phyloP scores from a whole-genome alignment of 1,139 yeast species.

The Taphrina wiesneri region DNA sequence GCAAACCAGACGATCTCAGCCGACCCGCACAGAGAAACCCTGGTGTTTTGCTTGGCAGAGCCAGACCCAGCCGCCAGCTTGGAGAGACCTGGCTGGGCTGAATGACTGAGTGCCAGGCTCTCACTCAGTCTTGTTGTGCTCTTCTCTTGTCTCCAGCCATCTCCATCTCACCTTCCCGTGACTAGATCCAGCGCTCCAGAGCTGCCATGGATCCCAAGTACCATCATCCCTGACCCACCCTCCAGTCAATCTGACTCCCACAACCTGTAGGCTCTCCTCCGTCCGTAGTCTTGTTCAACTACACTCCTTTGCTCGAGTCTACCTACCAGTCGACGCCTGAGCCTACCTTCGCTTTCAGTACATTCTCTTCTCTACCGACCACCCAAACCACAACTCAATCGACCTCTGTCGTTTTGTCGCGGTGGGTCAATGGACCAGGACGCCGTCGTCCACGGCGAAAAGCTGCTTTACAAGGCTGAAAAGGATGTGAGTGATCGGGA shows the following conservation, averaged over 20 bases:
- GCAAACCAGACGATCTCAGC: neutral
- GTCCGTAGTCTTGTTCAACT: too few relatives aligned
- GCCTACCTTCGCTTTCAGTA: neutral
- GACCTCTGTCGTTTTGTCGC: neutral
- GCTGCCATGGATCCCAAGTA: too few relatives aligned
- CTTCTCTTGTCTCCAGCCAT: neutral
- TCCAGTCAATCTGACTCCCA: too few relatives aligned
- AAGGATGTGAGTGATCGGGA: neutral
- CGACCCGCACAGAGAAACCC: neutral
- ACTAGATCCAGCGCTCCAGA: neutral
- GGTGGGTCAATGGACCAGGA: slow-evolving; percentile 6
- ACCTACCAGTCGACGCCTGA: too few relatives aligned
- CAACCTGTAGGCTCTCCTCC: too few relatives aligned
- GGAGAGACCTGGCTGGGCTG: neutral
- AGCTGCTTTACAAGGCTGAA: neutral
- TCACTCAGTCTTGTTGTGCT: neutral
- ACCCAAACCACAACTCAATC: neutral
- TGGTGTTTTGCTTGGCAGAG: neutral
- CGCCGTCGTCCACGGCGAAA: slow-evolving; percentile 3
- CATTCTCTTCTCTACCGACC: neutral
- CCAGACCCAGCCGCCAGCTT: neutral
- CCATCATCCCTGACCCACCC: too few relatives aligned
- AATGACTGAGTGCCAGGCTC: neutral
- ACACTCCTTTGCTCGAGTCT: neutral
- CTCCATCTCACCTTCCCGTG: neutral